Evolutionary conservation across 2,329 filamentous ascomycete species (phyloP).

Genomic region (Tolypocladium capitatum): DNA sequence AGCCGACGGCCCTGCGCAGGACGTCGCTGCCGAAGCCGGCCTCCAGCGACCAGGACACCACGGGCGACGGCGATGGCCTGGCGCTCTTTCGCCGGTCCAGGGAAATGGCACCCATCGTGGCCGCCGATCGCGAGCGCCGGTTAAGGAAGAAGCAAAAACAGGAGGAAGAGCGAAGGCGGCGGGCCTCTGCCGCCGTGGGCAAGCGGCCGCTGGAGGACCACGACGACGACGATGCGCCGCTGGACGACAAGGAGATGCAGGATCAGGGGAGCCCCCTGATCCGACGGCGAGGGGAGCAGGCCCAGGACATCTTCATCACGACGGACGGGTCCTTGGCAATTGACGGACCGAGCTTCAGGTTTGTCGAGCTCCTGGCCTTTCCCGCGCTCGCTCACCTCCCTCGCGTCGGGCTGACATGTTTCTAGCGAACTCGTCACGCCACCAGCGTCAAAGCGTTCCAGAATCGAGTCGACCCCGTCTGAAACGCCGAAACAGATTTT

Average conservation of each 20-base stretch:
- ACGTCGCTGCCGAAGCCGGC: constrained; percentile 14
- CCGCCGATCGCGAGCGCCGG: constrained; percentile 25
- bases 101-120: constrained; percentile 32
- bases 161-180: constrained; percentile 7
- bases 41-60: constrained; percentile 2
- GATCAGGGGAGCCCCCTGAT: background rate
- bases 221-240: background rate
- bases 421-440: constrained; percentile 21
- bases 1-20: constrained; percentile 30
- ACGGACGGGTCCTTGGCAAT: constrained; percentile 6
- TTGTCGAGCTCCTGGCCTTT: background rate
- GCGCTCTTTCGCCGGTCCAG: constrained; percentile 37
- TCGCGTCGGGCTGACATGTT: background rate
- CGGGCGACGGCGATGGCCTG: constrained; percentile 21
- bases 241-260: constrained; percentile 3
- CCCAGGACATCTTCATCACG: background rate
- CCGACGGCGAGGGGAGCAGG: background rate
- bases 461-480: constrained; percentile 9
- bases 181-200: constrained; percentile 3
- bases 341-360: constrained; percentile 9
- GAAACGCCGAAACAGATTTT: constrained; percentile 5
- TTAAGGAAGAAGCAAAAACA: constrained; percentile 13
- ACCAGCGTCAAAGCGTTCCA: constrained; percentile 26
- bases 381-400: no score
- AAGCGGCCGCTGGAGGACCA: constrained; percentile 12